Conservation (phyloP, 805 yeast genomes). For the Helenozyma baotianmanensis region DNA sequence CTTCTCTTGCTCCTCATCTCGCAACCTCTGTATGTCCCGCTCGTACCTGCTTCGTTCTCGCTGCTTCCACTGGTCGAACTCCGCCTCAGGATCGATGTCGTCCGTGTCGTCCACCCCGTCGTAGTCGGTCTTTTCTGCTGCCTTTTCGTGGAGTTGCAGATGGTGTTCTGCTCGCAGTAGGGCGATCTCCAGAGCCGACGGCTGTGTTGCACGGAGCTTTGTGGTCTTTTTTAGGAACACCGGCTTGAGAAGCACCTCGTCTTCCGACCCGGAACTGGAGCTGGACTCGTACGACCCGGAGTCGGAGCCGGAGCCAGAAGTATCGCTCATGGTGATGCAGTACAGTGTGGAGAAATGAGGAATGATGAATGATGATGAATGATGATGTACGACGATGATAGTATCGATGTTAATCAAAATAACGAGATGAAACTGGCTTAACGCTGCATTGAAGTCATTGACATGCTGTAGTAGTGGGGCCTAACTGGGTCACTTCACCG, state of each 20-base stretch:
- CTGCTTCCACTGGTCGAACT: conserved; percentile 35
- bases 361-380: no score
- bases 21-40: conserved; percentile 33
- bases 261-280: conserved; percentile 3
- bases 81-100: conserved; percentile 48
- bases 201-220: background rate
- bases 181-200: background rate
- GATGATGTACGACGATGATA: no score
- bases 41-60: conserved; percentile 35
- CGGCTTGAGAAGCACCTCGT: conserved; percentile 7
- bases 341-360: no score
- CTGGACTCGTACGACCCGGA: conserved; percentile 2
- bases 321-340: no score
- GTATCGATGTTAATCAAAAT: no score
- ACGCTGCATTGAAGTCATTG: no score
- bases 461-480: no score
- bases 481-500: no score
- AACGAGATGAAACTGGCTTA: no score
- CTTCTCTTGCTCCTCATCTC: conserved; percentile 25
- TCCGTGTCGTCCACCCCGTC: conserved; percentile 56
- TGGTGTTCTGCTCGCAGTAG: conserved; percentile 12
- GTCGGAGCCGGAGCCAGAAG: conserved; percentile 2
- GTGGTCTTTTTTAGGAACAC: conserved; percentile 9
- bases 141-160: conserved; percentile 6
- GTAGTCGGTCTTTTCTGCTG: conserved; percentile 14